A percentile compares a stretch with the other conserved stretches of the same genome.
Conservation (phyloP, 495 filamentous ascomycete genomes). For the Penicillium flavigenum region DNA sequence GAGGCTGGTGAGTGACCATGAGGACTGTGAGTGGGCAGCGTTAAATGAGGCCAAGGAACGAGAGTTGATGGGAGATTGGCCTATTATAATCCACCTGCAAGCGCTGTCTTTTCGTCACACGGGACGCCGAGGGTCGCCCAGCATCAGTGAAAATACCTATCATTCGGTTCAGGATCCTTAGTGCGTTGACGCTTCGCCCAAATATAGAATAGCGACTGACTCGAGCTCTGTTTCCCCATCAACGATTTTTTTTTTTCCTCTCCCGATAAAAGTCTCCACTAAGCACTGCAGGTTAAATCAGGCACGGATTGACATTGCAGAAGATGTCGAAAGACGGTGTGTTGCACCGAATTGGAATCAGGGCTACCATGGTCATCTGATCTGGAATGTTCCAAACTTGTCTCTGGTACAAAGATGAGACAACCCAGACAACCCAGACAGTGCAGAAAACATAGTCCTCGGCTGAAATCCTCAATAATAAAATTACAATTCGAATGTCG, state of each 20-base stretch:
- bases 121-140: constrained; percentile 2
- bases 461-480: not conserved
- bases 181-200: constrained; percentile 14
- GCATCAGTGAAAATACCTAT: constrained; percentile 13
- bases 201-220: constrained; percentile 21
- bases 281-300: constrained; percentile 13
- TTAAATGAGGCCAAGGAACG: constrained; percentile 17
- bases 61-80: constrained; percentile 15
- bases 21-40: constrained; percentile 5
- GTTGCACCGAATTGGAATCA: constrained; percentile 11
- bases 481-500: constrained; percentile 17
- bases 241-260: not conserved
- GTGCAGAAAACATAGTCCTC: not conserved
- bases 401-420: constrained; percentile 11
- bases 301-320: not conserved
- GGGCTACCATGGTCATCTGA: constrained; percentile 23
- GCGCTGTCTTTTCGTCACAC: constrained; percentile 37
- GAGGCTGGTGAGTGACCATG: constrained; percentile 19
- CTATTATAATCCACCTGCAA: constrained; percentile 38
- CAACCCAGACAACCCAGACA: constrained; percentile 2
- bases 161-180: constrained; percentile 2
- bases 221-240: constrained; percentile 1
- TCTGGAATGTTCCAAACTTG: constrained; percentile 16
- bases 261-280: constrained; percentile 5
- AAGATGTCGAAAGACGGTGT: constrained; percentile 1